Percentiles rank a stretch among this genome's conserved stretches.
phyloP scores from a whole-genome alignment of 805 yeast genomes.

The Osmozyma mogii region DNA sequence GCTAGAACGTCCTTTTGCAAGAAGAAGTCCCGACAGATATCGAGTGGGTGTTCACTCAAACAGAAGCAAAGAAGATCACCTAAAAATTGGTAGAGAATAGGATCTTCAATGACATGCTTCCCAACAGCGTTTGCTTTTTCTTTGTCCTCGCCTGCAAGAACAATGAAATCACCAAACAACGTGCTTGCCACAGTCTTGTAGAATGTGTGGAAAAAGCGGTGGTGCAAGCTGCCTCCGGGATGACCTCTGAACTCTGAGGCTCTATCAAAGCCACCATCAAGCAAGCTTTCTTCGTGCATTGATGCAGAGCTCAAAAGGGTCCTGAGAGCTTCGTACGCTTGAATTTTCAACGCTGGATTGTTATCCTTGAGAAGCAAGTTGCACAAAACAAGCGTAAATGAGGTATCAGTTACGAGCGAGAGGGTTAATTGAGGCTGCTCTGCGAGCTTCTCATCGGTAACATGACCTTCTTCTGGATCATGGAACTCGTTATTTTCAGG shows the following conservation, averaged over 20 bases:
- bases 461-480: conserved; percentile 8
- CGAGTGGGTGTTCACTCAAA: conserved; percentile 52
- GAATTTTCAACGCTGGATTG: conserved; percentile 68
- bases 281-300: conserved; percentile 7
- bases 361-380: conserved; percentile 54
- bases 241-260: background rate
- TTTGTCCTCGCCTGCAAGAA: conserved; percentile 13
- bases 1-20: conserved; percentile 49
- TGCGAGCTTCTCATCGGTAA: background rate
- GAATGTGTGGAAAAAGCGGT: conserved; percentile 53
- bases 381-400: conserved; percentile 46
- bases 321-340: conserved; percentile 76
- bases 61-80: conserved; percentile 70
- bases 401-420: conserved; percentile 47
- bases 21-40: conserved; percentile 54
- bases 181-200: conserved; percentile 55
- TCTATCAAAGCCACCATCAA: background rate
- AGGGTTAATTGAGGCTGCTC: conserved; percentile 13
- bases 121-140: conserved; percentile 2
- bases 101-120: conserved; percentile 20
- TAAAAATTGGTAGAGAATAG: conserved; percentile 44
- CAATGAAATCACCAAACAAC: conserved; percentile 43
- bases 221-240: no score
- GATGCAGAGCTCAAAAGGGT: conserved; percentile 54
- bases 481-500: conserved; percentile 8